These are phyloP conservation scores for Nakazawaea pomicola DNA, from an alignment of 805 yeast genomes.

Conservation along the genomic window DNA sequence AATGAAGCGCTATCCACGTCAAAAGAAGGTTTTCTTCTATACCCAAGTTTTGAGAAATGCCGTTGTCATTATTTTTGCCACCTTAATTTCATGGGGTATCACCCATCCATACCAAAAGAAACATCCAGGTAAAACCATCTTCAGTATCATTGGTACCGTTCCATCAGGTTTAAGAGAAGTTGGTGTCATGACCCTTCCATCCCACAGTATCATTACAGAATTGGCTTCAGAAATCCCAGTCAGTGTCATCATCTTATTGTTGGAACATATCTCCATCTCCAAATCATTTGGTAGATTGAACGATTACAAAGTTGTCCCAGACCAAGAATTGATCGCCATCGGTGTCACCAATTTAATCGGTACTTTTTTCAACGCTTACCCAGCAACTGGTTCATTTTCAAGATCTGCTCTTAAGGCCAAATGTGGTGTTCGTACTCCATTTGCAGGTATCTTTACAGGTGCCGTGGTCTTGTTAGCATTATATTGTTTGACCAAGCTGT, in stretches of 20 bases:
- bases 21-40: conserved; percentile 59
- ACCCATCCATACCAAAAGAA: conserved; percentile 44
- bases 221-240: conserved; percentile 82
- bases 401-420: conserved; percentile 92
- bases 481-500: conserved; percentile 77
- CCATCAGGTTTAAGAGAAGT: conserved; percentile 79
- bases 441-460: conserved; percentile 90
- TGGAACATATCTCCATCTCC: conserved; percentile 91
- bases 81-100: conserved; percentile 77
- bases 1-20: conserved; percentile 57
- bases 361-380: conserved; percentile 89
- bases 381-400: conserved; percentile 93
- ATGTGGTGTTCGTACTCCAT: conserved; percentile 92
- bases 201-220: conserved; percentile 43
- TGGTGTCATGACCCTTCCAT: conserved; percentile 65
- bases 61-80: conserved; percentile 72
- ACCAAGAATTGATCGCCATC: conserved; percentile 91
- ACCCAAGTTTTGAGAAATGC: conserved; percentile 76
- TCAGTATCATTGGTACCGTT: conserved; percentile 67
- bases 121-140: conserved; percentile 35
- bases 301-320: conserved; percentile 86
- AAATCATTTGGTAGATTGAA: conserved; percentile 91
- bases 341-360: conserved; percentile 90
- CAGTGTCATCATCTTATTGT: conserved; percentile 71
- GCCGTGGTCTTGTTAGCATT: conserved; percentile 82